Percentiles rank a stretch among this genome's conserved stretches.
Evolutionary conservation across 805 yeast species (phyloP).

Genomic region (Deakozyma indianensis): DNA sequence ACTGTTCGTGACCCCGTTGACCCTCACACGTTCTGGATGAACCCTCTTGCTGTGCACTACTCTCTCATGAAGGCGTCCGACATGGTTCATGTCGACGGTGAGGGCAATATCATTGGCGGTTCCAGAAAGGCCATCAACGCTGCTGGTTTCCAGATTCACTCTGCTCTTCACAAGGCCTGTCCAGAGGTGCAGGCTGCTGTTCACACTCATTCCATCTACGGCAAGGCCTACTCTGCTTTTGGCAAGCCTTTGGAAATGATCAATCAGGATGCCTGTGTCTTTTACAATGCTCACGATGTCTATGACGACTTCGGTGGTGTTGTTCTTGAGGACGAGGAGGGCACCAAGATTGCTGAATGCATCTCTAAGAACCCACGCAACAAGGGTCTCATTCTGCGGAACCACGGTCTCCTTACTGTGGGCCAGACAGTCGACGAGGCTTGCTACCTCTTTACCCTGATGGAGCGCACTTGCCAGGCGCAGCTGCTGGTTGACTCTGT

Average conservation of each 20-base stretch:
- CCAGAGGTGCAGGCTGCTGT: conserved; percentile 63
- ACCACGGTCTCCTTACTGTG: conserved; percentile 61
- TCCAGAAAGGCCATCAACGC: conserved; percentile 40
- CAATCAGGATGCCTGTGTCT: conserved; percentile 61
- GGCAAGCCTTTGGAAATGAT: conserved; percentile 62
- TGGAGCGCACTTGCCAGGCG: conserved; percentile 54
- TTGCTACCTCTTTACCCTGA: conserved; percentile 44
- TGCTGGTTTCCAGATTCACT: conserved; percentile 60
- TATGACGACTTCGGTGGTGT: conserved; percentile 66
- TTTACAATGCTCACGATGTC: conserved; percentile 53
- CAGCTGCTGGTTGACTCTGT: conserved; percentile 52
- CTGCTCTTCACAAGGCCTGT: conserved; percentile 50
- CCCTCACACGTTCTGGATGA: conserved; percentile 76
- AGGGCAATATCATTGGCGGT: conserved; percentile 52
- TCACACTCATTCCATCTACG: conserved; percentile 52
- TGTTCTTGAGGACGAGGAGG: conserved; percentile 54
- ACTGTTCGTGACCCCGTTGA: conserved; percentile 74
- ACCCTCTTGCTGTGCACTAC: conserved; percentile 75
- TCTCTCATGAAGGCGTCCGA: conserved; percentile 43
- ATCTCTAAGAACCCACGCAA: conserved; percentile 33
- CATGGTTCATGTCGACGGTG: conserved; percentile 47
- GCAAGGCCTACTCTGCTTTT: conserved; percentile 51
- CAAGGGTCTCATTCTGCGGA: conserved; percentile 46
- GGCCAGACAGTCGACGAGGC: conserved; percentile 66
- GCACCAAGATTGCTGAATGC: conserved; percentile 43